Evolutionary conservation across 176 grass and related monocot species (phyloP).

Genomic region (Dactylis glomerata): DNA sequence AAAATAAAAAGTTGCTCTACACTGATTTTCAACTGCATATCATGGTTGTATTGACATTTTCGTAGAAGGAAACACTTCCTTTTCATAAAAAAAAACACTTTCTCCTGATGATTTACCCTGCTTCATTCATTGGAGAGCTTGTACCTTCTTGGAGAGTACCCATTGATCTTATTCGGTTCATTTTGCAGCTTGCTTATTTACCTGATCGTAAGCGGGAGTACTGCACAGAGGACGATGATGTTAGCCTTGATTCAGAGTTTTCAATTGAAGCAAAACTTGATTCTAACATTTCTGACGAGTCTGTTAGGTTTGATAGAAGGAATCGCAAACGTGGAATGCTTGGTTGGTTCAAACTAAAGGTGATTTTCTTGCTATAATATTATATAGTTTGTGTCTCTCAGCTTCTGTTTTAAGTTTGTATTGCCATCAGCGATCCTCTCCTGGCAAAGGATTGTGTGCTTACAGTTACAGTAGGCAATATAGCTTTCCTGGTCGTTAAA

Average conservation of each 20-base stretch:
- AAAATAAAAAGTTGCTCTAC: conserved; percentile 5
- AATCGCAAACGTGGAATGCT: conserved; percentile 88
- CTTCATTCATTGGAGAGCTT: not conserved
- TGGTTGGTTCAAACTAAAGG: conserved; percentile 96
- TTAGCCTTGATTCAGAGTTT: conserved; percentile 83
- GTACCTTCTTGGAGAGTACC: not conserved
- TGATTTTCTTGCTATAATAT: conserved; percentile 28
- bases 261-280: conserved; percentile 74
- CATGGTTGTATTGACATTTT: not conserved
- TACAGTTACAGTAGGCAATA: not conserved
- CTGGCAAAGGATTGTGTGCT: not conserved
- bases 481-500: not conserved
- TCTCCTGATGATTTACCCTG: conserved; percentile 10
- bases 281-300: conserved; percentile 56
- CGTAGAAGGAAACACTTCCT: not conserved
- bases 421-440: not conserved
- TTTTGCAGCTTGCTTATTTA: conserved; percentile 91
- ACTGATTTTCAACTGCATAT: not conserved
- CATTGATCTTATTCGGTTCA: conserved; percentile 23
- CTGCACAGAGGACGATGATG: conserved; percentile 63
- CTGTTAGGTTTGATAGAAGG: conserved; percentile 69
- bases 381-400: not conserved
- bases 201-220: conserved; percentile 87
- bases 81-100: not conserved
- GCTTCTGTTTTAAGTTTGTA: not conserved